phyloP scores from a whole-genome alignment of 257 asterid genomes.

The Primulina huaijiensis region DNA sequence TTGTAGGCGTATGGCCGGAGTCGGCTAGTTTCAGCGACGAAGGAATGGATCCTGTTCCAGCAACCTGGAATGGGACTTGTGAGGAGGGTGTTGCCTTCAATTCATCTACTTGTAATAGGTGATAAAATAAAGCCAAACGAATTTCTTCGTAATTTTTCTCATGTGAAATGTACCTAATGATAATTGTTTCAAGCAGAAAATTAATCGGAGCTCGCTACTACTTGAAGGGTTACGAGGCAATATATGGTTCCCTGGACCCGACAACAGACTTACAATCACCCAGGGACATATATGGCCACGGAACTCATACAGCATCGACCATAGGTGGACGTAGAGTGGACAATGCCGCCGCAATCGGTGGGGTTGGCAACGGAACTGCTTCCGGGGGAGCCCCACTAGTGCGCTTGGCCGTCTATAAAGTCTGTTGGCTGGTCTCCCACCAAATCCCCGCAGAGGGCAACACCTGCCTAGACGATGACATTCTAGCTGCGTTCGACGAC shows the following conservation, averaged over 20 bases:
- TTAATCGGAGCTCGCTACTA: slow-evolving; percentile 49
- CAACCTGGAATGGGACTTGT: slow-evolving; percentile 46
- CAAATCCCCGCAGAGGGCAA: slow-evolving; percentile 5
- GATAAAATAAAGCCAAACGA: neutral
- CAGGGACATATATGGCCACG: slow-evolving; percentile 41
- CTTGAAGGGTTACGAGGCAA: slow-evolving; percentile 32
- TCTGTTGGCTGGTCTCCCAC: slow-evolving; percentile 38
- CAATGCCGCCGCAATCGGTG: slow-evolving; percentile 36
- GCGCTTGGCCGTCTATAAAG: slow-evolving; percentile 42
- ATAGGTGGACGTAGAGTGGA: slow-evolving; percentile 39
- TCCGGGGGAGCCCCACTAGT: slow-evolving; percentile 45
- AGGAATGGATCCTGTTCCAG: slow-evolving; percentile 53
- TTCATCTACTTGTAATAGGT: slow-evolving; percentile 45
- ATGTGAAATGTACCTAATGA: too few species aligned
- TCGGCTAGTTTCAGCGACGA: slow-evolving; percentile 42
- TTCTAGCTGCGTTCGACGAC: slow-evolving; percentile 45
- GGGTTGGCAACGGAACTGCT: slow-evolving; percentile 40
- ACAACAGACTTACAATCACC: slow-evolving; percentile 35
- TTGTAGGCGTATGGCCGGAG: slow-evolving; percentile 51
- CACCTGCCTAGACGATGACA: slow-evolving; percentile 32
- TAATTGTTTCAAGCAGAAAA: slow-evolving; percentile 25
- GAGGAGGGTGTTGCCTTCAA: slow-evolving; percentile 36
- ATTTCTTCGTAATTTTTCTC: neutral
- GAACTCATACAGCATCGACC: slow-evolving; percentile 46
- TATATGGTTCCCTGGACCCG: slow-evolving; percentile 27